Evolutionary conservation across 2,329 filamentous ascomycete genomes (phyloP).

Genomic region (Xylaria sp.): DNA sequence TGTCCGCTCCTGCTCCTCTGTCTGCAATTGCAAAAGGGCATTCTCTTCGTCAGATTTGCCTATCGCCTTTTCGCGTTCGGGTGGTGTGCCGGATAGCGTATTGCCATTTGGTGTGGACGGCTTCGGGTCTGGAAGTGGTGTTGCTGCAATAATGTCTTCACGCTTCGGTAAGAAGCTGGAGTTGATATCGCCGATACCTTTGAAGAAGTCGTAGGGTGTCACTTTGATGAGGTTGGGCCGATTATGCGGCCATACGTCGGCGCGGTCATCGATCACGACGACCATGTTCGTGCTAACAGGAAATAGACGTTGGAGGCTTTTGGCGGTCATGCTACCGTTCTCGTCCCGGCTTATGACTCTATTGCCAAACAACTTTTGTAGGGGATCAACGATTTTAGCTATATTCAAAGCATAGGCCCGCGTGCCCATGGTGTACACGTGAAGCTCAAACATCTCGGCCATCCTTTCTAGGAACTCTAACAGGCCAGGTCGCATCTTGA

Average conservation of each 20-base stretch:
- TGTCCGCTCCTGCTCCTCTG: constrained; percentile 85
- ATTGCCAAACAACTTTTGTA: constrained; percentile 89
- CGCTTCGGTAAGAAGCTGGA: constrained; percentile 93
- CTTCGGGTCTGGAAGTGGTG: constrained; percentile 40
- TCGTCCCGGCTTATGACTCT: constrained; percentile 96
- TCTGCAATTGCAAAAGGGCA: constrained; percentile 75
- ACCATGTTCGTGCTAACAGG: constrained; percentile 99
- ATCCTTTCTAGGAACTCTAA: constrained; percentile 76
- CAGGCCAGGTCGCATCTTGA: constrained; percentile 93
- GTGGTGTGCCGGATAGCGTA: constrained; percentile 16
- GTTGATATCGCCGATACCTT: constrained; percentile 98
- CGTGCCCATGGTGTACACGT: constrained; percentile 99
- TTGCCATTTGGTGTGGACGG: constrained; percentile 38
- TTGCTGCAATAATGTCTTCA: constrained; percentile 60
- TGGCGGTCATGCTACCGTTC: constrained; percentile 91
- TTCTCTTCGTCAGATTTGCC: constrained; percentile 47
- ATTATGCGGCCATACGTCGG: constrained; percentile 94
- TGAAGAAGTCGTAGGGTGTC: constrained; percentile 95
- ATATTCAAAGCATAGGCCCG: constrained; percentile 95
- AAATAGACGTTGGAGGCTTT: constrained; percentile 90
- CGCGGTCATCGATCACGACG: constrained; percentile 96
- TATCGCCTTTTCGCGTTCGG: constrained; percentile 40
- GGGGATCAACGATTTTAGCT: constrained; percentile 90
- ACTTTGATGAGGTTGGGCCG: constrained; percentile 94
- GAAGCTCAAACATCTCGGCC: constrained; percentile 79